Conservation (phyloP, 768 basidiomycete species). For the Candolleomyces eurysporus region DNA sequence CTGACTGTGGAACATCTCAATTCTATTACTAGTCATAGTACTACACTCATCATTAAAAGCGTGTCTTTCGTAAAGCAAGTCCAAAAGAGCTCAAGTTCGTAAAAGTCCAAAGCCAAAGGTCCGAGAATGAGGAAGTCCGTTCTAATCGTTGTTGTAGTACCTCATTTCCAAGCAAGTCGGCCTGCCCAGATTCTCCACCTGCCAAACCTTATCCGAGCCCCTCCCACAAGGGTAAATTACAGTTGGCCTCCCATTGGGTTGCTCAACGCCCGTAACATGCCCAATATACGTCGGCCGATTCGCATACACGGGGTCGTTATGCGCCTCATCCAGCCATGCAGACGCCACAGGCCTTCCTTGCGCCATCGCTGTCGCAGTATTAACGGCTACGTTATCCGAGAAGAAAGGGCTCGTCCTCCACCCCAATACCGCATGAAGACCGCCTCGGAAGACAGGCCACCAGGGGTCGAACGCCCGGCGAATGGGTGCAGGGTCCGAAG, state of each 20-base stretch:
- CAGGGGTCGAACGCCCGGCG: constrained; percentile 2
- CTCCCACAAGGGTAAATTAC: not conserved
- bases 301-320: not conserved
- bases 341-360: constrained; percentile 4
- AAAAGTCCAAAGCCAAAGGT: not conserved
- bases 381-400: constrained; percentile 1
- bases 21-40: no score
- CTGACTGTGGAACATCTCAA: no score
- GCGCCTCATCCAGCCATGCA: constrained; percentile 7
- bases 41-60: no score
- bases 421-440: constrained; percentile 7
- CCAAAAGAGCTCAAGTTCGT: no score
- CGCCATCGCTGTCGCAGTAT: not conserved
- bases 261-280: not conserved
- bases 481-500: not conserved
- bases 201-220: not conserved
- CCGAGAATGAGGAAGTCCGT: not conserved
- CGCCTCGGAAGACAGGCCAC: constrained; percentile 8
- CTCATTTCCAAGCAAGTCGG: not conserved
- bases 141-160: constrained; percentile 1
- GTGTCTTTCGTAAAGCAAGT: no score
- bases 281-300: constrained; percentile 1
- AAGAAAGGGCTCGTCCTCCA: constrained; percentile 7
- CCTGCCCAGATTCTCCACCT: not conserved
- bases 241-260: not conserved